These are phyloP conservation scores for Vitis hybrid DNA, from an alignment of 177 flowering plant species.

Conservation along the genomic window DNA sequence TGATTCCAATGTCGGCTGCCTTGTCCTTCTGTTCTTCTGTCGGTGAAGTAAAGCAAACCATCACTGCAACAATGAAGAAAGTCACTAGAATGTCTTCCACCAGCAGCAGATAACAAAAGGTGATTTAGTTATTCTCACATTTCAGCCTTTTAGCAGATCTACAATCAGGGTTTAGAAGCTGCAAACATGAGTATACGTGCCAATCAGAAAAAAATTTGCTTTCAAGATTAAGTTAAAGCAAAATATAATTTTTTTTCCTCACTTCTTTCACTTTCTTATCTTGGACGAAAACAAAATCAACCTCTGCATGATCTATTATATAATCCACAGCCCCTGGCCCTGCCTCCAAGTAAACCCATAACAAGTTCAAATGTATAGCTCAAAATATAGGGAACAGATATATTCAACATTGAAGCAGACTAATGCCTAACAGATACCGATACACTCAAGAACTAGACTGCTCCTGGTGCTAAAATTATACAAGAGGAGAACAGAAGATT, in stretches of 20 bases:
- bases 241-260: constrained; percentile 14
- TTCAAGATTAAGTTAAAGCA: neutral
- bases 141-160: constrained; percentile 53
- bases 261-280: constrained; percentile 81
- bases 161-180: constrained; percentile 70
- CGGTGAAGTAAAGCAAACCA: constrained; percentile 68
- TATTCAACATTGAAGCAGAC: too few relatives aligned
- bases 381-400: neutral
- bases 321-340: constrained; percentile 87
- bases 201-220: constrained; percentile 2
- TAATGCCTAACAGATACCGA: neutral
- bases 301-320: constrained; percentile 84
- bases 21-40: constrained; percentile 52
- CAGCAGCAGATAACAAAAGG: constrained; percentile 1
- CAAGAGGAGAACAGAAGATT: constrained; percentile 8
- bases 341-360: constrained; percentile 22
- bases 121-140: constrained; percentile 39
- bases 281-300: constrained; percentile 81
- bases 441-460: neutral
- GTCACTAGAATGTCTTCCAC: constrained; percentile 11
- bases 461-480: neutral
- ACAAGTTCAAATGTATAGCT: neutral
- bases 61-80: constrained; percentile 46
- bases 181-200: constrained; percentile 24
- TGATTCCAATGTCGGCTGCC: constrained; percentile 40